Evolutionary conservation across 1,139 yeast species (phyloP), one percentile per base, ranked within the genome.

Genomic region (Candida dubliniensis): DNA sequence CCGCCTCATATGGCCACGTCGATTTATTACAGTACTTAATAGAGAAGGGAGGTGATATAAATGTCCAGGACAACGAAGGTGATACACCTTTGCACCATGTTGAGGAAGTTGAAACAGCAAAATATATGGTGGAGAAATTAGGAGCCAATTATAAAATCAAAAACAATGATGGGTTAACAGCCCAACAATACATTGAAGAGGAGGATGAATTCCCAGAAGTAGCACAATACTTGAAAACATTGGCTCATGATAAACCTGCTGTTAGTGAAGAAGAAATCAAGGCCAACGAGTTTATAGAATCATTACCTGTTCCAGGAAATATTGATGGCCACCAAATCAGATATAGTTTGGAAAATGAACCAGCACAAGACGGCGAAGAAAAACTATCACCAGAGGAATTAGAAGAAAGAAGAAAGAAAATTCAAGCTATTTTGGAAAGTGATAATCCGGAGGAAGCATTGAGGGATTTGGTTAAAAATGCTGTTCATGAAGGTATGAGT

Each of bases 71-170:
- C 56, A 70, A 70, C 29, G 99, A 95, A 55, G 98, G 99, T 0
- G 99, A 93, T 57, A 87, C 98, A 0, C 98, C 99, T 0, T 71
- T 93, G 50, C 98, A 93, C 61, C 95, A 90, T 52, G 89, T 82
- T 25, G 99, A 95, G 60, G 86, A 82, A 46, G 66, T 78, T 0
- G 68, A 62, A 2, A 76, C 82, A 1, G 97, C 96, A 2, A 77
- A 76, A 53, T 58, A 73, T 31, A 67, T 93, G 46, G 73, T 93
- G 1, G 87, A 81, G 55, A 79, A 81, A 44, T 73, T 82, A 33
- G 73, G 77, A 2, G 96, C 93, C 0, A 85, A 88, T 63, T 74
- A 71, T 61, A 77, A 66, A 40, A 56, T 79, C 39, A 79, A 74
- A 60, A 93, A 93, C 60, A 63, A 67, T 35, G 96, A 87, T 33